Percentiles rank a stretch among this genome's conserved stretches.
Evolutionary conservation across 2,329 filamentous ascomycete genomes (phyloP).

Genomic region (Diaporthe batatas): DNA sequence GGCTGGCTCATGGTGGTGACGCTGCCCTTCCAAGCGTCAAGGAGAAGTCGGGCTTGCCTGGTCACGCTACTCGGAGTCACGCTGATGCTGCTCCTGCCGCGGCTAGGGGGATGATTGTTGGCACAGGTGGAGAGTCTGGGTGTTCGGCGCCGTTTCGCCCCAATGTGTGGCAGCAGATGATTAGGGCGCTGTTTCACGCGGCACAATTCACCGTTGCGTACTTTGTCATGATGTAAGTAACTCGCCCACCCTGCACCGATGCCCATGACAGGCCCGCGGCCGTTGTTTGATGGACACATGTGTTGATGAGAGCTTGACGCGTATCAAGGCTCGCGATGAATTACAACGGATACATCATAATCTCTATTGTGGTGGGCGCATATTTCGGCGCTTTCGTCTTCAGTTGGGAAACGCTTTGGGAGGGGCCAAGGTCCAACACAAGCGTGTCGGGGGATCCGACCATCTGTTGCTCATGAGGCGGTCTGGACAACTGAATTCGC

Average conservation of each 20-base stretch:
- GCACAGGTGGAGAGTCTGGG: neutral
- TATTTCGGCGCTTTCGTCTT: conserved; percentile 74
- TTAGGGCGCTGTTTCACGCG: conserved; percentile 77
- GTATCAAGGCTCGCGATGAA: conserved; percentile 64
- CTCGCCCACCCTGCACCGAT: neutral
- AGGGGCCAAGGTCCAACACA: conserved; percentile 8
- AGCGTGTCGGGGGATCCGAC: conserved; percentile 34
- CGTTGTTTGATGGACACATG: neutral
- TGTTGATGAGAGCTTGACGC: conserved; percentile 15
- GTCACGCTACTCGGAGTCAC: neutral
- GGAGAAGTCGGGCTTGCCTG: conserved; percentile 4
- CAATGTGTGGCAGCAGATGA: conserved; percentile 72
- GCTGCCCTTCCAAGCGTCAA: neutral
- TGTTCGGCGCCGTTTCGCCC: conserved; percentile 60
- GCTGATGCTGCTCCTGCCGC: no score
- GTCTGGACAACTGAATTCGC: neutral
- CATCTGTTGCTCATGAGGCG: conserved; percentile 34
- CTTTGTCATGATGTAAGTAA: conserved; percentile 76
- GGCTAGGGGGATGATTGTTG: conserved; percentile 9
- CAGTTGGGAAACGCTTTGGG: neutral
- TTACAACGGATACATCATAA: conserved; percentile 81
- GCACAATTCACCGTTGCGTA: conserved; percentile 82
- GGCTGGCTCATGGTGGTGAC: neutral
- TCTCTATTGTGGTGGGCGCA: conserved; percentile 83
- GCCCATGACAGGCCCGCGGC: neutral